Evolutionary conservation across 176 grass and related monocot genomes (phyloP).

Genomic region (Paspalum notatum): DNA sequence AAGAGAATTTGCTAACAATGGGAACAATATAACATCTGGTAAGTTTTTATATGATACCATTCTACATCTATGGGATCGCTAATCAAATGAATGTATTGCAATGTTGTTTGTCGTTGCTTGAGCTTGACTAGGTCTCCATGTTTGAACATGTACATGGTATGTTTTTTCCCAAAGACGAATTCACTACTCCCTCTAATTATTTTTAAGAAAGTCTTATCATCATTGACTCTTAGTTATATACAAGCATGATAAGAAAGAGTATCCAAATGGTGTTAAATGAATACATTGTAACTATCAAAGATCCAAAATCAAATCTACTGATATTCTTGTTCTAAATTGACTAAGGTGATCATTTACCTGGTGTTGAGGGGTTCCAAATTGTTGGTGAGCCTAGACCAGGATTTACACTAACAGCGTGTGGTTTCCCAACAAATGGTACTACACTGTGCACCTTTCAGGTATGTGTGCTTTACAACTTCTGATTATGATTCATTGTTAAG

Average conservation of each 20-base stretch:
- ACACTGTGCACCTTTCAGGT: conserved; percentile 99
- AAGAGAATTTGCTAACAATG: no score
- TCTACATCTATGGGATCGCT: no score
- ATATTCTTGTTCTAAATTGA: conserved; percentile 37
- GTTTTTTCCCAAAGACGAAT: no score
- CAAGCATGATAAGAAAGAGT: conserved; percentile 51
- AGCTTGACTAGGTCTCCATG: no score
- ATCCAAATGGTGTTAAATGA: conserved; percentile 66
- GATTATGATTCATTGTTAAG: conserved; percentile 37
- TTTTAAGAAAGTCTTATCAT: conserved; percentile 59
- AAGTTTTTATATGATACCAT: no score
- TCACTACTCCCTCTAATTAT: conserved; percentile 49
- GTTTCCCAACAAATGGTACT: conserved; percentile 86
- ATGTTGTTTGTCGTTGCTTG: no score
- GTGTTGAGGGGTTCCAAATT: conserved; percentile 95
- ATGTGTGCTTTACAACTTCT: conserved; percentile 17
- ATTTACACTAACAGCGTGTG: conserved; percentile 64
- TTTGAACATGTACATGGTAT: no score
- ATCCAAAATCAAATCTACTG: conserved; percentile 47
- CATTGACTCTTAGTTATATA: conserved; percentile 37
- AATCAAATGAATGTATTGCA: no score
- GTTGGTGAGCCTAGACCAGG: conserved; percentile 69
- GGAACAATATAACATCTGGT: no score
- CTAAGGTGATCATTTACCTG: conserved; percentile 66
- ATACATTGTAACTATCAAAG: conserved; percentile 12